Percentiles rank a stretch among this genome's conserved stretches.
These are phyloP conservation scores for Ceratobasidium sp. DNA, from an alignment of 1,284 basidiomycete genomes.

Conservation along the genomic window DNA sequence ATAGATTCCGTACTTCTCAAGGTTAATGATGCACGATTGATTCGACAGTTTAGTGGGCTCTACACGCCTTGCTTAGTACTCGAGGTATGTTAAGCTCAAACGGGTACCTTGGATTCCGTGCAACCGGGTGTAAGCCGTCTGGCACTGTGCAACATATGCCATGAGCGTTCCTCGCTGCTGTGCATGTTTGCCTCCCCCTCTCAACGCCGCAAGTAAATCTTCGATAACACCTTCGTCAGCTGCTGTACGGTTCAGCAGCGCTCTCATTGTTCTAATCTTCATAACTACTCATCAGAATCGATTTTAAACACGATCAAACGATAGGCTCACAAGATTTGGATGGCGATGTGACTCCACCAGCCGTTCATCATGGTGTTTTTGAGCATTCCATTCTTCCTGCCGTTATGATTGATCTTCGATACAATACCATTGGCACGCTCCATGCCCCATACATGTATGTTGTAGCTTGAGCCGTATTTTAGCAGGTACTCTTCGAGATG, in stretches of 20 bases:
- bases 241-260: background rate
- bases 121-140: background rate
- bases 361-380: constrained; percentile 8
- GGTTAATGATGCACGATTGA: background rate
- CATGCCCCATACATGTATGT: constrained; percentile 19
- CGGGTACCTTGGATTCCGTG: background rate
- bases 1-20: constrained; percentile 7
- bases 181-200: too few relatives aligned
- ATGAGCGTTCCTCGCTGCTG: too few relatives aligned
- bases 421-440: constrained; percentile 12
- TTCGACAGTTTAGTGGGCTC: background rate
- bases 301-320: background rate
- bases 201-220: too few relatives aligned
- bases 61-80: background rate
- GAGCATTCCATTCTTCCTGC: background rate
- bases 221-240: too few relatives aligned
- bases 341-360: constrained; percentile 3
- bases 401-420: constrained; percentile 10
- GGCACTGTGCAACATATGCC: background rate
- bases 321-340: constrained; percentile 11
- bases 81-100: background rate
- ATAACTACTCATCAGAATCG: background rate
- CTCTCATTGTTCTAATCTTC: background rate
- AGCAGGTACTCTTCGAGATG: constrained; percentile 21
- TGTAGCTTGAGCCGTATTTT: constrained; percentile 11